These are phyloP conservation scores for Dryas drummondii DNA, from an alignment of 306 rosid genomes.

Conservation along the genomic window DNA sequence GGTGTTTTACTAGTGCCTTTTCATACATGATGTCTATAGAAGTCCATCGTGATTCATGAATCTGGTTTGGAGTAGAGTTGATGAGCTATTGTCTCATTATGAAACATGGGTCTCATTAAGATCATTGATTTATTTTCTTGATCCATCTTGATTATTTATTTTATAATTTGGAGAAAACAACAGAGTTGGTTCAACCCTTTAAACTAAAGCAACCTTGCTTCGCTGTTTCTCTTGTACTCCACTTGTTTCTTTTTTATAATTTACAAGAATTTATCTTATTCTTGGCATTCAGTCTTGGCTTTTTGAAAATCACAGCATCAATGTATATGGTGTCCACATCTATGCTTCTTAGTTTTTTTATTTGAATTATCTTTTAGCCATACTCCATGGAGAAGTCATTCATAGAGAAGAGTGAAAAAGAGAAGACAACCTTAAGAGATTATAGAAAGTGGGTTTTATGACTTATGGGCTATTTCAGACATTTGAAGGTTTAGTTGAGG, in stretches of 20 bases:
- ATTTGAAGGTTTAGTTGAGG: background rate
- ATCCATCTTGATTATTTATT: background rate
- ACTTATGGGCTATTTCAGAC: background rate
- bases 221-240: background rate
- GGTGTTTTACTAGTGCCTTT: slow-evolving; percentile 45
- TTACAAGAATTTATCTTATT: background rate
- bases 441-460: background rate
- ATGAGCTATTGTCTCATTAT: background rate
- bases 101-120: background rate
- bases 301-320: background rate
- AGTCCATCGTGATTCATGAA: background rate
- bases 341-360: background rate
- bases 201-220: background rate
- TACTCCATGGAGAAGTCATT: background rate
- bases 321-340: background rate
- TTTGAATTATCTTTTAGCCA: too few species aligned
- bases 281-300: background rate
- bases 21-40: slow-evolving; percentile 25
- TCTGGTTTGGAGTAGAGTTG: background rate
- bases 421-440: background rate
- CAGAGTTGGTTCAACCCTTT: background rate
- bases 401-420: background rate
- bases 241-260: background rate
- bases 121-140: background rate
- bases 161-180: background rate